Evolutionary conservation across 768 basidiomycete genomes (phyloP).

Genomic region (Rhodocollybia butyracea): DNA sequence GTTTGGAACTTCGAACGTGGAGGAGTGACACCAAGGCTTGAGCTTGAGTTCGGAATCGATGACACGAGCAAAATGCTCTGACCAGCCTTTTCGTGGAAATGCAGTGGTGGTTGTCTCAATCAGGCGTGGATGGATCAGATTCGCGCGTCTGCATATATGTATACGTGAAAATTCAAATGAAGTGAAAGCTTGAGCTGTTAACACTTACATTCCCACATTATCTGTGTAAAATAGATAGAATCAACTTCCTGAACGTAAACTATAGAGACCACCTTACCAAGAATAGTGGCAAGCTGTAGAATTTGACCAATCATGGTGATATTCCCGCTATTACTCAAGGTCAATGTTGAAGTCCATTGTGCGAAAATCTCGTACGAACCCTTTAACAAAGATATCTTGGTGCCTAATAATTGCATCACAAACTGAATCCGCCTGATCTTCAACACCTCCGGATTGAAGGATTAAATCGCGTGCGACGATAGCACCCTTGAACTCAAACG

Average conservation of each 20-base stretch:
- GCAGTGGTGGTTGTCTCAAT: slow-evolving; percentile 37
- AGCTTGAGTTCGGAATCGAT: slow-evolving; percentile 42
- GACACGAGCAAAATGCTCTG: slow-evolving; percentile 36
- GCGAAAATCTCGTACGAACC: slow-evolving; percentile 22
- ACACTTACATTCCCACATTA: slow-evolving; percentile 41
- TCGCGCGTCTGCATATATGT: slow-evolving; percentile 30
- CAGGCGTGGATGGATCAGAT: slow-evolving; percentile 37
- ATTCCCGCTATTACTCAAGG: slow-evolving; percentile 31
- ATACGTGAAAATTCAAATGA: background rate
- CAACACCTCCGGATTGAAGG: slow-evolving; percentile 35
- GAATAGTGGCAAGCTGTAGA: slow-evolving; percentile 45
- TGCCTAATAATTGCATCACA: slow-evolving; percentile 50
- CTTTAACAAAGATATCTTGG: slow-evolving; percentile 45
- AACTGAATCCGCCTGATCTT: slow-evolving; percentile 50
- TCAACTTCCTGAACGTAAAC: background rate
- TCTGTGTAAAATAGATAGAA: slow-evolving; percentile 21
- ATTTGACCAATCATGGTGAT: slow-evolving; percentile 51
- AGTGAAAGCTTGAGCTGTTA: background rate
- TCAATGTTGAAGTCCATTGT: background rate
- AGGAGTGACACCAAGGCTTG: slow-evolving; percentile 51
- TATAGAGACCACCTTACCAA: slow-evolving; percentile 27
- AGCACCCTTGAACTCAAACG: slow-evolving; percentile 55
- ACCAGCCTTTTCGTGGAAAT: slow-evolving; percentile 45
- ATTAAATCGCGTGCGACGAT: slow-evolving; percentile 50
- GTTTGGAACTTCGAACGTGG: slow-evolving; percentile 42